A percentile compares a stretch with the other conserved stretches of the same genome.
Evolutionary conservation across 2,329 filamentous ascomycete species (phyloP).

Genomic region (Xylariaceae sp.): DNA sequence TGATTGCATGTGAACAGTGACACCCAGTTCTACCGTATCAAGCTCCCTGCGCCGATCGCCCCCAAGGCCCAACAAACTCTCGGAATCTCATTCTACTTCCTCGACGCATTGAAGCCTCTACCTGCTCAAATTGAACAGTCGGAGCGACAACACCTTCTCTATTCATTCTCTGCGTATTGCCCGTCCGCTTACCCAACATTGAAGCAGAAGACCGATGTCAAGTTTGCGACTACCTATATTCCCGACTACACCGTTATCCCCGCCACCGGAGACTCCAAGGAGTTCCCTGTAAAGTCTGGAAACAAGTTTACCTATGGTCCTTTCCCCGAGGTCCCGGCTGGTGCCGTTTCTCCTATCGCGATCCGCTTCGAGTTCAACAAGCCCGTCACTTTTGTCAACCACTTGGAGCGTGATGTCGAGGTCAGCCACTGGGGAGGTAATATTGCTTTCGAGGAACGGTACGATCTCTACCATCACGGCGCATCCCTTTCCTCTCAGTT

Average conservation of each 20-base stretch:
- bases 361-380: constrained; percentile 96
- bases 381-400: constrained; percentile 74
- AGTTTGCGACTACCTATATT: constrained; percentile 72
- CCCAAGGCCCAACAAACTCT: constrained; percentile 78
- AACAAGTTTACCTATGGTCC: constrained; percentile 85
- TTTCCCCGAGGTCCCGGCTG: constrained; percentile 77
- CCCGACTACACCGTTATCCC: constrained; percentile 80
- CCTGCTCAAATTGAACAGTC: constrained; percentile 79
- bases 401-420: constrained; percentile 86
- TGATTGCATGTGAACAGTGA: constrained; percentile 46
- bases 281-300: constrained; percentile 75
- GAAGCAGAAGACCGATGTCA: constrained; percentile 97
- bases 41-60: constrained; percentile 70
- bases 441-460: constrained; percentile 89
- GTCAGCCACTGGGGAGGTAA: constrained; percentile 99
- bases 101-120: constrained; percentile 74
- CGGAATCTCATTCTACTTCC: constrained; percentile 77
- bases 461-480: constrained; percentile 81
- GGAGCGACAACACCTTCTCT: constrained; percentile 80
- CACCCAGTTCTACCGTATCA: constrained; percentile 79
- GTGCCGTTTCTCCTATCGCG: constrained; percentile 65
- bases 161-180: constrained; percentile 80
- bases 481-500: constrained; percentile 73
- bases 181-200: constrained; percentile 78
- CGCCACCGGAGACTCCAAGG: constrained; percentile 55